Conservation (phyloP, 768 basidiomycete genomes). For the Suillus subalutaceus region DNA sequence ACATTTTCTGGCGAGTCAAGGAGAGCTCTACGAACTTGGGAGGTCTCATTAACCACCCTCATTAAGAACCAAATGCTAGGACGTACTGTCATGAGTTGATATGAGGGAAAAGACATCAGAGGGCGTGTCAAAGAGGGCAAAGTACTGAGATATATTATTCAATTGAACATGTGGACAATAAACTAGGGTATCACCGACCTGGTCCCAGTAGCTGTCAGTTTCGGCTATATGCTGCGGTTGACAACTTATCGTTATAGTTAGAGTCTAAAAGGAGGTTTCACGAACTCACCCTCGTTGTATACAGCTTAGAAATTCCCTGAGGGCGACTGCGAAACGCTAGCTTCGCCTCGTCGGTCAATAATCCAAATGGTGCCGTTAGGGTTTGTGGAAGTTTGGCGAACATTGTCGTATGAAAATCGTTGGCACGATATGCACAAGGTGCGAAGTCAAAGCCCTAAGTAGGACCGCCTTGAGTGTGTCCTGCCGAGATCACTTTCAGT, state of each 20-base stretch:
- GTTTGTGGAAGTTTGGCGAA: constrained; percentile 74
- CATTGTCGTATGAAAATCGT: constrained; percentile 38
- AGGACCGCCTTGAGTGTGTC: neutral
- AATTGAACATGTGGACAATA: neutral
- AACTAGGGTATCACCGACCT: constrained; percentile 49
- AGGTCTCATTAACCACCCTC: constrained; percentile 13
- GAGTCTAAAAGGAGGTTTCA: constrained; percentile 2
- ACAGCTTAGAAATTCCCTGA: constrained; percentile 76
- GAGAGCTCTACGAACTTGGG: constrained; percentile 78
- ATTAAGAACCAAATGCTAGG: constrained; percentile 9
- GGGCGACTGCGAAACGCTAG: constrained; percentile 86
- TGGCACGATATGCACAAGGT: neutral
- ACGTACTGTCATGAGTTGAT: constrained; percentile 81
- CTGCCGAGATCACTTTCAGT: neutral
- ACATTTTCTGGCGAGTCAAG: constrained; percentile 85
- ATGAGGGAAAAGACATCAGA: constrained; percentile 92
- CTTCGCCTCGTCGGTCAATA: constrained; percentile 86
- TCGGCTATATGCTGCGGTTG: constrained; percentile 66
- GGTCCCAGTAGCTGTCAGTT: constrained; percentile 87
- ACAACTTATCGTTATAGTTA: constrained; percentile 9
- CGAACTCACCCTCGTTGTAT: constrained; percentile 65
- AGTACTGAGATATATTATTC: constrained; percentile 55
- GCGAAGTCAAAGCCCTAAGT: neutral
- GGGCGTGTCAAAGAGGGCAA: constrained; percentile 82
- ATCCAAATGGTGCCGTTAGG: constrained; percentile 73